Evolutionary conservation across 495 filamentous ascomycete genomes (phyloP).

Genomic region (Geoglossum glabrum): DNA sequence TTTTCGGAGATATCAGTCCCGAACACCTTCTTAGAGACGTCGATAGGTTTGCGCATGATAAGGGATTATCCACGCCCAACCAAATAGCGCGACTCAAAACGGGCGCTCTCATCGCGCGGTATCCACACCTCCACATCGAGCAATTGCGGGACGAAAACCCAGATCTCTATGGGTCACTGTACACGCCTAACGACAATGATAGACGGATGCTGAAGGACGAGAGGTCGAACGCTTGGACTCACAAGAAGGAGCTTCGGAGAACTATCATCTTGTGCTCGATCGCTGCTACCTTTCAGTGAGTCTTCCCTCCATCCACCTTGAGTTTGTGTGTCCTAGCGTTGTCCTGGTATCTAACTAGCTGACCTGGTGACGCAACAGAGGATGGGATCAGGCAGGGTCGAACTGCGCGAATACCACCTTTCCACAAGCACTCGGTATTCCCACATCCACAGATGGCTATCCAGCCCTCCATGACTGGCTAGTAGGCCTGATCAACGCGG

Average conservation of each 20-base stretch:
- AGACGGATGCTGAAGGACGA: slow-evolving; percentile 33
- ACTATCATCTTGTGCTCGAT: slow-evolving; percentile 52
- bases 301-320: background rate
- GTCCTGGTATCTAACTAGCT: no score
- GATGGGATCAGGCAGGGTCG: slow-evolving; percentile 52
- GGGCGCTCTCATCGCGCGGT: slow-evolving; percentile 41
- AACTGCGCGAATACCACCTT: slow-evolving; percentile 51
- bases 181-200: slow-evolving; percentile 29
- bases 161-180: no score
- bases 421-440: slow-evolving; percentile 35
- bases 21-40: slow-evolving; percentile 33
- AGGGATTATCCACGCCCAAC: slow-evolving; percentile 27
- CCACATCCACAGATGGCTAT: slow-evolving; percentile 3
- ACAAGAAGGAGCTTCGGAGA: slow-evolving; percentile 41
- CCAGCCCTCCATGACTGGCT: slow-evolving; percentile 28
- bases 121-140: slow-evolving; percentile 35
- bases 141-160: slow-evolving; percentile 19
- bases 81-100: slow-evolving; percentile 30
- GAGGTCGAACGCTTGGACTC: slow-evolving; percentile 39
- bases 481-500: slow-evolving; percentile 25
- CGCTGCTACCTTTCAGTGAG: slow-evolving; percentile 44
- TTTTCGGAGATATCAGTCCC: slow-evolving; percentile 32
- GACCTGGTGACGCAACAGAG: no score
- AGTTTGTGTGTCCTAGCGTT: no score
- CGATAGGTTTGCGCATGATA: slow-evolving; percentile 31